These are phyloP conservation scores for Solanum tarapatanum DNA, from an alignment of 257 asterid species.

Conservation along the genomic window DNA sequence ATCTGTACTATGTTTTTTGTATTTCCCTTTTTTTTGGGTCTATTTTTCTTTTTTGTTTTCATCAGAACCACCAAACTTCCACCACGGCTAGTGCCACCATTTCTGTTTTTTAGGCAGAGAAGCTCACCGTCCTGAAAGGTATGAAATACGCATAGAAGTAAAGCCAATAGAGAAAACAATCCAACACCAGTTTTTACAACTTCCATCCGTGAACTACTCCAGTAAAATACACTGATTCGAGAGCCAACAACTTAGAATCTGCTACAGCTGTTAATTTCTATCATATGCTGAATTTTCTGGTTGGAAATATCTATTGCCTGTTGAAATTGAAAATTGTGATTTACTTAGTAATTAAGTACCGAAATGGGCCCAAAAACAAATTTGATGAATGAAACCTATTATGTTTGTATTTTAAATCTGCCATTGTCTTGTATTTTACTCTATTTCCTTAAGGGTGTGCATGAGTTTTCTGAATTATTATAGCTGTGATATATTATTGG, in stretches of 20 bases:
- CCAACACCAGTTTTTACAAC: neutral
- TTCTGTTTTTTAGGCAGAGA: neutral
- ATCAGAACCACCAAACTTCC: neutral
- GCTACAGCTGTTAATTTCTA: neutral
- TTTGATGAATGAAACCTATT: neutral
- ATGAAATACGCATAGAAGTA: neutral
- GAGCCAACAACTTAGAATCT: neutral
- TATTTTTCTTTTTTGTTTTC: neutral
- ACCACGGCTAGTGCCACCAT: neutral
- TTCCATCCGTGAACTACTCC: neutral
- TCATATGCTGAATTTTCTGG: neutral
- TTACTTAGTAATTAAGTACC: neutral
- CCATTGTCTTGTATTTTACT: neutral
- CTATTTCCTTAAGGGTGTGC: neutral
- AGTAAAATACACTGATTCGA: neutral
- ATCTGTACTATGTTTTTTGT: neutral
- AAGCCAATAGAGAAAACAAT: neutral
- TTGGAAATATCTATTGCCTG: neutral
- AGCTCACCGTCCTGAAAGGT: neutral
- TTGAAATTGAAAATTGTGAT: neutral
- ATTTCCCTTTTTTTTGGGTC: neutral
- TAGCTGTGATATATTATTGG: neutral
- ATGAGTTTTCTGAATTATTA: neutral
- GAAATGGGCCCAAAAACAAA: neutral
- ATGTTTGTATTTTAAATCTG: neutral